Conservation (phyloP, 192 early-diverging fungal genomes). For the Linnemannia elongata region DNA sequence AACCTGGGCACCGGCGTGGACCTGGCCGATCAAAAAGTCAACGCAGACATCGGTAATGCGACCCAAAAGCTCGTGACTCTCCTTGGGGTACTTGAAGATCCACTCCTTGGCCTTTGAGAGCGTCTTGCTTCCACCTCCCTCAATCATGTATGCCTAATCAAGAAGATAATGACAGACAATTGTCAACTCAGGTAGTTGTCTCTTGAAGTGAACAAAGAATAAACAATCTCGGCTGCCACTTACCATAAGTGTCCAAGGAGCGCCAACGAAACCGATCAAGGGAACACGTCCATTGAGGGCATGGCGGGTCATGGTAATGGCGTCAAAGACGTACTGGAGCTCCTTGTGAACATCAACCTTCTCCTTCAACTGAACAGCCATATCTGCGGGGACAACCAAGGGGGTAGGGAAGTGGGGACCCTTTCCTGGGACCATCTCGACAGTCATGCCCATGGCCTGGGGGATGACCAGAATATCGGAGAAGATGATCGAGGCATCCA, state of each 20-base stretch:
- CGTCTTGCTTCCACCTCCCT: slow-evolving; percentile 95
- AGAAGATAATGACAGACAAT: neutral
- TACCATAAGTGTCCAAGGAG: slow-evolving; percentile 97
- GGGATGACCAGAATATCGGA: slow-evolving; percentile 98
- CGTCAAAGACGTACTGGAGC: slow-evolving; percentile 93
- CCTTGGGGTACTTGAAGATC: slow-evolving; percentile 85
- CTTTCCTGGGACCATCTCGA: slow-evolving; percentile 92
- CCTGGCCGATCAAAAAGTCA: slow-evolving; percentile 91
- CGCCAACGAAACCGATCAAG: slow-evolving; percentile 95
- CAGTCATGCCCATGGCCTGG: slow-evolving; percentile 94
- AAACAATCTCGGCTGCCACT: neutral
- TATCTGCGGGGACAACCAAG: slow-evolving; percentile 77
- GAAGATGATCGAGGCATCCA: slow-evolving; percentile 99
- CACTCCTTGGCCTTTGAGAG: slow-evolving; percentile 92
- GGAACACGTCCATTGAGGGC: slow-evolving; percentile 88
- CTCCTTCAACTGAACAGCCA: slow-evolving; percentile 69
- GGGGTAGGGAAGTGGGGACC: slow-evolving; percentile 94
- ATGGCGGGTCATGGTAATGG: slow-evolving; percentile 93
- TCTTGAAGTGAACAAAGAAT: neutral
- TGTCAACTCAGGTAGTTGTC: neutral
- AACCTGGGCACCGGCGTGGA: slow-evolving; percentile 96
- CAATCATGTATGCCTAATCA: slow-evolving; percentile 92
- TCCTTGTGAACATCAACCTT: slow-evolving; percentile 80
- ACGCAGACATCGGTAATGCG: slow-evolving; percentile 88
- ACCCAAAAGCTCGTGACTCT: slow-evolving; percentile 81